phyloP scores from a whole-genome alignment of 129 eudicot genomes.

The Flaveria linearis region DNA sequence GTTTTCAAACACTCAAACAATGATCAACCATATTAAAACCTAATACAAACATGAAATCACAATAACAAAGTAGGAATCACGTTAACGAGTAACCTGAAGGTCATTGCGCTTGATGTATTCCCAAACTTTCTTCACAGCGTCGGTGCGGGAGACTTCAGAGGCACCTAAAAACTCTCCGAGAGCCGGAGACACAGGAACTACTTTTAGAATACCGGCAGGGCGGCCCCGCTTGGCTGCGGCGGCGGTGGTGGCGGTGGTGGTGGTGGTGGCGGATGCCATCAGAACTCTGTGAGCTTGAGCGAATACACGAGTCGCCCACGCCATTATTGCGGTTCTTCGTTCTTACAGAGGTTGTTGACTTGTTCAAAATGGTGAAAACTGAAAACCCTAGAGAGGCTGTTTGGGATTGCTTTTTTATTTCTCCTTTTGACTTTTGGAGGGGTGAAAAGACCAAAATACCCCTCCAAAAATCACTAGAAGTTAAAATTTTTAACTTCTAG shows the following conservation, averaged over 20 bases:
- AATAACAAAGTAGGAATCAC: background rate
- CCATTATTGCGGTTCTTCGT: conserved; percentile 16
- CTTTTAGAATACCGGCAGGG: conserved; percentile 48
- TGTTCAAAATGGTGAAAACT: background rate
- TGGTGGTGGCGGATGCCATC: conserved; percentile 48
- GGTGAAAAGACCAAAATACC: too few relatives aligned
- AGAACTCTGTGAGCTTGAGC: conserved; percentile 38
- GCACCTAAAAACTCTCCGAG: conserved; percentile 53
- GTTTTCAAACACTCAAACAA: background rate
- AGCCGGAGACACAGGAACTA: conserved; percentile 47
- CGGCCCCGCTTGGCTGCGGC: conserved; percentile 33
- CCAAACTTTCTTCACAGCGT: conserved; percentile 62
- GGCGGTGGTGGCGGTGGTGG: conserved; percentile 24
- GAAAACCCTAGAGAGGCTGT: conserved; percentile 40
- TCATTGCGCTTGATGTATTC: conserved; percentile 57
- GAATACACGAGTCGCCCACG: conserved; percentile 38
- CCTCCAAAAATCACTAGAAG: too few relatives aligned
- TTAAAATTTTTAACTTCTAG: too few relatives aligned
- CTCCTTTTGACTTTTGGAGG: too few relatives aligned
- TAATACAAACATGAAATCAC: background rate
- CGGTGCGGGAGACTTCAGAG: conserved; percentile 52
- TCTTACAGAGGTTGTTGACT: conserved; percentile 2
- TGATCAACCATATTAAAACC: background rate
- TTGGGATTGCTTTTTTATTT: too few relatives aligned
- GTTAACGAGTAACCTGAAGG: conserved; percentile 49